Percentiles rank a stretch among this genome's conserved stretches.
Conservation (phyloP, 345 rosid genomes). For the Alliaria petiolata region DNA sequence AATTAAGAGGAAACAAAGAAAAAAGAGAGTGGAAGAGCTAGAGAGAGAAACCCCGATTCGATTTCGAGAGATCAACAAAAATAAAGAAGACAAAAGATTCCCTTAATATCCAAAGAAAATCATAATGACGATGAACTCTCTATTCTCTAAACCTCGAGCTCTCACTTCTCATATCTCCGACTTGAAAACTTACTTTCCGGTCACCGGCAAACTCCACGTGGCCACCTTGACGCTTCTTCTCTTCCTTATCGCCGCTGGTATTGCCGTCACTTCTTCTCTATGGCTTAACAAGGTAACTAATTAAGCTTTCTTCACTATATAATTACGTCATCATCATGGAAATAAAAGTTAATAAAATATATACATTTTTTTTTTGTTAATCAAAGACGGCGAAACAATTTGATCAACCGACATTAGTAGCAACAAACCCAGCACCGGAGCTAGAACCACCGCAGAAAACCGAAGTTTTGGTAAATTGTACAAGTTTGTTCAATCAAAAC, state of each 20-base stretch:
- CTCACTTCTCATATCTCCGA: slow-evolving; percentile 20
- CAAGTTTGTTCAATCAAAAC: slow-evolving; percentile 26
- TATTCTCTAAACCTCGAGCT: slow-evolving; percentile 30
- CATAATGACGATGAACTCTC: slow-evolving; percentile 25
- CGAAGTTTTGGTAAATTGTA: background rate
- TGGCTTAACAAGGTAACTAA: slow-evolving; percentile 34
- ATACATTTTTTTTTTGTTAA: background rate
- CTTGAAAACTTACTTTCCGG: slow-evolving; percentile 16
- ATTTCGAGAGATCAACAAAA: background rate
- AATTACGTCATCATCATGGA: background rate
- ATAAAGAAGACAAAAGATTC: background rate
- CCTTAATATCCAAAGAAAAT: background rate
- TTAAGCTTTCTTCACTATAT: background rate
- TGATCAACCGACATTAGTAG: slow-evolving; percentile 12
- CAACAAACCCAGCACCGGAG: slow-evolving; percentile 11
- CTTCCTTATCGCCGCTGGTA: slow-evolving; percentile 18
- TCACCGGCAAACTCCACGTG: slow-evolving; percentile 26
- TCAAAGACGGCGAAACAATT: slow-evolving; percentile 9
- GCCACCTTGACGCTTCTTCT: slow-evolving; percentile 26
- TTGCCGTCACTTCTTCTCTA: slow-evolving; percentile 30
- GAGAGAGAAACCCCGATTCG: background rate
- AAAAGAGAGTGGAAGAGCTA: too few species aligned
- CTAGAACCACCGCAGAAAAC: slow-evolving; percentile 24
- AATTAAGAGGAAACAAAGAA: background rate
- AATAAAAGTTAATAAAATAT: background rate